Evolutionary conservation across 2,329 filamentous ascomycete genomes (phyloP), one percentile per base, ranked within the genome.

Genomic region (Chlorencoelia australis): DNA sequence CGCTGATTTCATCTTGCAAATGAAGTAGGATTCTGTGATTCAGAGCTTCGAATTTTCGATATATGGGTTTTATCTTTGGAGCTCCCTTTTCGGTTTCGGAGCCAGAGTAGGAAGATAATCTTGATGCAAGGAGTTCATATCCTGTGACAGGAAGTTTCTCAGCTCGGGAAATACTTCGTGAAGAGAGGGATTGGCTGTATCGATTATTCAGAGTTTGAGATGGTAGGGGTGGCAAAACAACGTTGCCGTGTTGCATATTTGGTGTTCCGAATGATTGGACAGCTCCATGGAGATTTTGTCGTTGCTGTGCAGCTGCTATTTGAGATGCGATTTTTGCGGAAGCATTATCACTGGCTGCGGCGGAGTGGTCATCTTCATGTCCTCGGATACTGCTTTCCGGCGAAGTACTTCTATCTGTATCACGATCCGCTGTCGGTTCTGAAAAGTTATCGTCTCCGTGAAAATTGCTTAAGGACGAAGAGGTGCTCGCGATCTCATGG

Each of bases 11-110:
- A 53, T 94, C 86, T 58, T 94, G 88, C 11, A 94, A 67, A 44
- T 91, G 79, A 0, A 94, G 66, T 3, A 95, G 63, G 3, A 94
- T 63, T 3, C 88, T 78, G 55, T 94, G 86, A 50, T 91, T 88
- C 13, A 94, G 63, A 8, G 75, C 70, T 54, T 84, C 79, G 52
- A 95, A 95, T 39, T 79, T 79, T 28, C 88, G 75, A 57, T 94
- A 94, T 40, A 94, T 71, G 1, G 85, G 84, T 30, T 52, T 52
- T 31, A 57, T 52, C 1, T 39, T 40, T n/a, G n/a, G n/a, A 16
- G 39, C 32, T 21, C 42, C 43, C 10, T 42, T 30, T 19, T 46
- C 45, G 7, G 36, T 34, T 7, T 58, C 47, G 2, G 39, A 42
- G 18, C 32, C 33, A 5, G 36, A 18, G 19, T 34, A 44, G 48